These are phyloP conservation scores for Mycena indigotica DNA, from an alignment of 768 basidiomycete species.

Conservation along the genomic window DNA sequence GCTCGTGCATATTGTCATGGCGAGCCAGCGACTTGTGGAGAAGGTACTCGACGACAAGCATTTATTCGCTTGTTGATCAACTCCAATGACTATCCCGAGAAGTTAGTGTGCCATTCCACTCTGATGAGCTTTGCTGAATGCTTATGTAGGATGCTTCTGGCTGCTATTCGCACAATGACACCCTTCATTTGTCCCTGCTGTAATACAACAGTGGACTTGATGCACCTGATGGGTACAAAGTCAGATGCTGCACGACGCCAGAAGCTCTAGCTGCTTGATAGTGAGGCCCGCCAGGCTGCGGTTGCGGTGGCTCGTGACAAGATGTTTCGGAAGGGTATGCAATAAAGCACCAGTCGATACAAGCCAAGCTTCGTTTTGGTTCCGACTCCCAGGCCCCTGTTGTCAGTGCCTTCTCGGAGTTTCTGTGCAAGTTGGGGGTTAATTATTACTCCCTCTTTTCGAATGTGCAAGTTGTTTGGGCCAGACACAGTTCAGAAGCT, in stretches of 20 bases:
- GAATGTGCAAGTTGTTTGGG: background rate
- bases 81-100: slow-evolving; percentile 22
- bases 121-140: background rate
- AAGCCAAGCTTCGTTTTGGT: background rate
- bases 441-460: slow-evolving; percentile 1
- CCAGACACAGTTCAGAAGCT: background rate
- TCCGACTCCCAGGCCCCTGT: background rate
- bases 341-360: background rate
- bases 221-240: background rate
- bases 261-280: background rate
- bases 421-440: background rate
- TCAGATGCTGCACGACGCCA: background rate
- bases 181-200: background rate
- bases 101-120: slow-evolving; percentile 4
- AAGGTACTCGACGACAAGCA: slow-evolving; percentile 17
- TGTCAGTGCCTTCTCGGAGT: background rate
- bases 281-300: background rate
- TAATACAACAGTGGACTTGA: background rate
- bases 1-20: slow-evolving; percentile 18
- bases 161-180: background rate
- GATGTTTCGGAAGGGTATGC: background rate
- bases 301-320: background rate
- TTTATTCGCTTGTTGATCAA: slow-evolving; percentile 13
- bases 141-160: background rate
- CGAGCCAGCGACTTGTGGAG: slow-evolving; percentile 15